Base-by-base conservation (phyloP, 2,329 filamentous ascomycete genomes). In the Dothideomycetes sp. region DNA sequence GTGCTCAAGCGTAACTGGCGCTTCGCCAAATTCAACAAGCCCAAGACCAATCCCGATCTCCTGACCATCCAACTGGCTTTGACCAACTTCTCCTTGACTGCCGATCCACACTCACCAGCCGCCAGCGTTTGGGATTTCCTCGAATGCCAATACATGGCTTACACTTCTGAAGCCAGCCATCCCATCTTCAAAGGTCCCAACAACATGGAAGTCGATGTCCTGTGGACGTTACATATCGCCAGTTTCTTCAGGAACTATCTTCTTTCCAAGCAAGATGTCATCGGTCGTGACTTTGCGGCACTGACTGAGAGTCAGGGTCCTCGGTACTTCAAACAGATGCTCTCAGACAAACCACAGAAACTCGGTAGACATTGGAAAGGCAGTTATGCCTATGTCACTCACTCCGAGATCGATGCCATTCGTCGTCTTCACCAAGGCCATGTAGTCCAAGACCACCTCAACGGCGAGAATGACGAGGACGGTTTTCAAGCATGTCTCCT, bases 221-320 rank as follows among this genome's bases (percentile, higher is more conserved):
- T 60, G 2, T 71, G 64, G 64, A 37, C 67, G 2, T 51, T 72
- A 4, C 64, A 73, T 46, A 57, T 64, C 27, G 51, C 69, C 30
- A 71, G 72, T 45, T 74, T 74, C 59, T 75, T 73, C 58, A 65
- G 65, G 32, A 64, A 65, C 34, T 68, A 75, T 46, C 62, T 74
- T 51, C 62, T 61, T 28, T 50, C 52, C 16, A 58, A 64, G 0
- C 52, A 71, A 23, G 35, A 38, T 7, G 19, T 38, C n/a, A 24
- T 18, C 19, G n/a, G 18, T 20, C 12, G 17, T 5, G 5, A 8
- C 12, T 31, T 41, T 18, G 32, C 33, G 5, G 36, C 25, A 3
- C 23, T 47, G 10, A n/a, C 3, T n/a, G 13, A 13, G 3, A 1
- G n/a, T 9, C 35, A 46, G 18, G 23, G 40, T 15, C 44, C 44